phyloP scores from a whole-genome alignment of 352 stramenopile species.

The Globisporangium cylindrosporum region DNA sequence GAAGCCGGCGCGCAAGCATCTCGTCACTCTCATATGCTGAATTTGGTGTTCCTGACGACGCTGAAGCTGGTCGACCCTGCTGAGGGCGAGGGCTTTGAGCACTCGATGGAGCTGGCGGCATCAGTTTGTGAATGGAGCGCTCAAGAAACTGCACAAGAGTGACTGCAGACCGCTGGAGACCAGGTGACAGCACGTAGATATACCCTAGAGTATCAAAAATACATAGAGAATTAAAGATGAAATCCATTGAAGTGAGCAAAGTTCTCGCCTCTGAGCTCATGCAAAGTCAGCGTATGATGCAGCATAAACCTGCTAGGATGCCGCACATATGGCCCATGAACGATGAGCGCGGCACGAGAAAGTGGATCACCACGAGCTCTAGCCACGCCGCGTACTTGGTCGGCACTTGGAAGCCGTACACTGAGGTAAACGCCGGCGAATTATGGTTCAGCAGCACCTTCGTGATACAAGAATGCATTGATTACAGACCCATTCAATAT shows the following conservation, averaged over 20 bases:
- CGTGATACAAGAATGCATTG: neutral
- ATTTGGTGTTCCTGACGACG: neutral
- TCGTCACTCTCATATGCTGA: constrained; percentile 16
- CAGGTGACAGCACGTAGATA: constrained; percentile 18
- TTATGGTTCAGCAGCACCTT: constrained; percentile 82
- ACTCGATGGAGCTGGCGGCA: neutral
- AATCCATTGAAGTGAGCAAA: too few species aligned
- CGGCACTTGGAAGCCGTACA: constrained; percentile 75
- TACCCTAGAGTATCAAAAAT: constrained; percentile 9
- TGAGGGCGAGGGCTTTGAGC: neutral
- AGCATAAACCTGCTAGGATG: constrained; percentile 65
- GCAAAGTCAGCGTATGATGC: neutral
- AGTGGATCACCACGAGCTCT: constrained; percentile 82
- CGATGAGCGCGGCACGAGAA: constrained; percentile 77
- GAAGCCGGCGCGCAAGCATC: constrained; percentile 21
- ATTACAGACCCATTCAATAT: too few species aligned
- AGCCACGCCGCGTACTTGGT: constrained; percentile 89
- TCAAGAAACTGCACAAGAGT: neutral
- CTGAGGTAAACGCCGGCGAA: constrained; percentile 51
- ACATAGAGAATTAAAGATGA: too few species aligned
- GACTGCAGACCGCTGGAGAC: constrained; percentile 1
- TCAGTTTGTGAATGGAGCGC: constrained; percentile 2
- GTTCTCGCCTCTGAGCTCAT: too few species aligned
- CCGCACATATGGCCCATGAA: constrained; percentile 86
- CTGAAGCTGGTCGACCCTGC: neutral